These are phyloP conservation scores for Microdochium trichocladiopsis DNA, from an alignment of 2,329 filamentous ascomycete genomes.

Conservation along the genomic window DNA sequence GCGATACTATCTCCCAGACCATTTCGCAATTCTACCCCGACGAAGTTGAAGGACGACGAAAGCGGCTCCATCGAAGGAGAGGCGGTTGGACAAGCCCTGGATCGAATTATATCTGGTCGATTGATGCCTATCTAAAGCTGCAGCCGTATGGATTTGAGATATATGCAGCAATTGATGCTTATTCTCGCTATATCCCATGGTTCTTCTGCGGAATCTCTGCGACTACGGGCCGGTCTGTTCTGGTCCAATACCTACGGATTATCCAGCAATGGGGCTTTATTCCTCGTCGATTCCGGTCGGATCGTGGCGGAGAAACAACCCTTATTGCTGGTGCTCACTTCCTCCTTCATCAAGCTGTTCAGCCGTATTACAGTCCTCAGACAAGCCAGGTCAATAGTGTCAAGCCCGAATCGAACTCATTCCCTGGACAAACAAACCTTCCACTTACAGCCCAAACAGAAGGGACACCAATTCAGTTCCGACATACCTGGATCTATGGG, in stretches of 20 bases:
- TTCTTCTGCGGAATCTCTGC: constrained; percentile 3
- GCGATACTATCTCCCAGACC: background rate
- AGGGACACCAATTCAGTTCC: background rate
- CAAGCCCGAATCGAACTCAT: background rate
- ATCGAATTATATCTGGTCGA: constrained; percentile 2
- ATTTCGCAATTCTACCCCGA: background rate
- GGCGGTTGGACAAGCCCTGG: background rate
- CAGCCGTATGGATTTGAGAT: constrained; percentile 3
- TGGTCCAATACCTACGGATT: background rate
- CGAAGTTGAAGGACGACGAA: background rate
- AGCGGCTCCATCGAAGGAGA: background rate
- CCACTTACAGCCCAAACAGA: background rate
- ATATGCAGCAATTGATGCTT: constrained; percentile 3
- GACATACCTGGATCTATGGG: background rate
- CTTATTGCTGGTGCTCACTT: background rate
- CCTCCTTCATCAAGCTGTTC: background rate
- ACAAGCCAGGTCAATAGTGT: background rate
- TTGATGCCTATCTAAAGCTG: constrained; percentile 5
- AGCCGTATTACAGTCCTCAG: background rate
- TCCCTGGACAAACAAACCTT: background rate
- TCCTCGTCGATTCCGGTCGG: background rate
- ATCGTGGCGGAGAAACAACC: background rate
- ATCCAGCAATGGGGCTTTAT: background rate
- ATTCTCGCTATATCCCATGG: constrained; percentile 3
- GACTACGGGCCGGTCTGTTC: background rate